These are phyloP conservation scores for Rhytidiadelphus loreus DNA, from an alignment of 225 moss, liverwort and hornwort genomes.

Conservation along the genomic window DNA sequence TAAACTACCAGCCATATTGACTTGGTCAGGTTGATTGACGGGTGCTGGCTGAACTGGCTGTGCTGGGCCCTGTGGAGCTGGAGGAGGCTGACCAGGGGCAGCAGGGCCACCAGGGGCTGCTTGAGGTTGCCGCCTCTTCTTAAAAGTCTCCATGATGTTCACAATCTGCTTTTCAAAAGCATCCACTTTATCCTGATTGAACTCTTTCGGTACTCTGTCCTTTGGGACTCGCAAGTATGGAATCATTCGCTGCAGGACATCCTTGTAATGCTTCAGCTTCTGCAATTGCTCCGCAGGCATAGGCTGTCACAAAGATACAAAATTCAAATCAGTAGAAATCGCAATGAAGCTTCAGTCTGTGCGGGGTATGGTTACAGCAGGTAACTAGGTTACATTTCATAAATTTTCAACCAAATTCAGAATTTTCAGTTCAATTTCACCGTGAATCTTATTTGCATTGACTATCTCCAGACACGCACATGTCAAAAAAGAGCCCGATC, in stretches of 20 bases:
- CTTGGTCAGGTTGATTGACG: constrained; percentile 53
- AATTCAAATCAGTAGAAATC: not conserved
- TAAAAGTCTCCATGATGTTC: constrained; percentile 98
- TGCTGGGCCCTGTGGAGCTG: constrained; percentile 22
- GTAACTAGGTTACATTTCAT: not conserved
- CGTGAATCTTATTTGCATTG: not conserved
- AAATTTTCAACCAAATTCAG: not conserved
- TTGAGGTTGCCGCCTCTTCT: constrained; percentile 72
- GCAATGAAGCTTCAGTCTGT: not conserved
- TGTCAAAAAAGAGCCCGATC: not conserved
- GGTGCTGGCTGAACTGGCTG: constrained; percentile 37
- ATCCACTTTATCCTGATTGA: constrained; percentile 98
- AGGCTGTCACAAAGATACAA: constrained; percentile 38
- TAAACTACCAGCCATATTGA: constrained; percentile 33
- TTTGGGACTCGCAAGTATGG: constrained; percentile 89
- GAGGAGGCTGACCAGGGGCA: constrained; percentile 38
- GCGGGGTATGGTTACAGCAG: not conserved
- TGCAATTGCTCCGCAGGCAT: constrained; percentile 97
- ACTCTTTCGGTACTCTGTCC: constrained; percentile 88
- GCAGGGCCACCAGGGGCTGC: constrained; percentile 31
- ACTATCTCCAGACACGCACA: not conserved
- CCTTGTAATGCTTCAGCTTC: constrained; percentile 94
- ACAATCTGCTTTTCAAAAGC: constrained; percentile 99
- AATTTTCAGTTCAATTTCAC: not conserved
- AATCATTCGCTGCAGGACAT: constrained; percentile 95